Evolutionary conservation across 2,329 filamentous ascomycete species (phyloP), one percentile per base, ranked within the genome.

Genomic region (Teratosphaeriaceae sp.): DNA sequence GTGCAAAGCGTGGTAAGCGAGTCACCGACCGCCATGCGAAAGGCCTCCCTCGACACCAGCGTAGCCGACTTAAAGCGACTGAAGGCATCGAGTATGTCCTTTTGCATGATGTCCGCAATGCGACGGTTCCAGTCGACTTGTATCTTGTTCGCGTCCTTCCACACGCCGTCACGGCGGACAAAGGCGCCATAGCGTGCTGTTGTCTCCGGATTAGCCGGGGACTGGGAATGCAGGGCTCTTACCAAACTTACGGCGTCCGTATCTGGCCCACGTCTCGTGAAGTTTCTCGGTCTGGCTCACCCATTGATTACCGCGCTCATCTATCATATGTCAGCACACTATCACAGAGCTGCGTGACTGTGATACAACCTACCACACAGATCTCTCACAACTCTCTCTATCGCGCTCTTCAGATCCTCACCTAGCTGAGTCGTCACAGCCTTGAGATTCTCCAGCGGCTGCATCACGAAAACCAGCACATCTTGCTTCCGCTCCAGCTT

Each of bases 401-500:
- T 45, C 13, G 19, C 21, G n/a, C 15, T 4, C 19, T 39, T 39
- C 2, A 48, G 16, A 3, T 43, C 18, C 5, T 12, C 16, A 9
- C 12, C 18, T 3, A 45, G 16, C 1, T 2, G 21, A 3, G 19
- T 26, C 15, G 36, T 23, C 11, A 38, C 18, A 9, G n/a, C 19
- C 7, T 22, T 18, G 12, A 33, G 12, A 12, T 43, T 20, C 16
- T 24, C 5, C 3, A 45, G 24, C 5, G 22, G 11, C 21, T 18
- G 34, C 2, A n/a, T 22, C 5, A 54, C 36, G 8, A 48, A 5
- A 19, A 37, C 44, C 7, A 38, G 29, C 3, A 52, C 36, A 5
- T 47, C 42, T 11, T 27, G 13, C 29, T 47, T 51, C 23, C 50
- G 23, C 40, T 49, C 51, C 8, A 48, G 27, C 15, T 38, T 11